Percentiles rank a stretch among this genome's conserved stretches.
Conservation (phyloP, 345 rosid genomes). For the Rhodamnia rubescens region DNA sequence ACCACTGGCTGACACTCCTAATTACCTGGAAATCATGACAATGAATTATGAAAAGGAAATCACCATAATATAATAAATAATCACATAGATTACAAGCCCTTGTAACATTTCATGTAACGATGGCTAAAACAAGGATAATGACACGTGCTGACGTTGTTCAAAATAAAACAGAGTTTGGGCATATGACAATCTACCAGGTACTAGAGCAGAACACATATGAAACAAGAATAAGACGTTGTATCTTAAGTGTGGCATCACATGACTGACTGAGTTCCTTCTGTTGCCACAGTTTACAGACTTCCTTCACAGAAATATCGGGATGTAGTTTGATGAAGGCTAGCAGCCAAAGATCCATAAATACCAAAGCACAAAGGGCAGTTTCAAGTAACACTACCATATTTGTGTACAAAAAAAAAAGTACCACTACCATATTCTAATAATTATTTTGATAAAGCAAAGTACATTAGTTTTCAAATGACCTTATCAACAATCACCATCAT, state of each 20-base stretch:
- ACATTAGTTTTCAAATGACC: neutral
- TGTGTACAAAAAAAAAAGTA: too few species aligned
- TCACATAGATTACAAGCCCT: neutral
- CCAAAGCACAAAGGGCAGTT: neutral
- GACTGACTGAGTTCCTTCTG: neutral
- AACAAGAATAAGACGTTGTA: neutral
- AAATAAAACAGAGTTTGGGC: neutral
- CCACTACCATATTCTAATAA: neutral
- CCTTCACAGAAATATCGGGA: neutral
- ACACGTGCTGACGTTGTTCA: neutral
- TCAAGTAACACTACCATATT: neutral
- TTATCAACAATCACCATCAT: neutral
- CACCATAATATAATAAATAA: neutral
- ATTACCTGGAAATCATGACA: constrained; percentile 45
- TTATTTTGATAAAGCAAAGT: neutral
- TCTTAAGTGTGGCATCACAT: neutral
- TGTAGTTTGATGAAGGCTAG: neutral
- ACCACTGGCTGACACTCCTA: constrained; percentile 99
- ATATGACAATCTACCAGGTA: neutral
- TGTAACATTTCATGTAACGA: neutral
- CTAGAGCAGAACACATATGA: neutral
- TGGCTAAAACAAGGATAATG: neutral
- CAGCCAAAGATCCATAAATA: neutral
- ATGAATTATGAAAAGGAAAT: neutral
- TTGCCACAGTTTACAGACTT: neutral